Evolutionary conservation across 2,329 filamentous ascomycete genomes (phyloP).

Genomic region (Arthrobotrys entomopaga): DNA sequence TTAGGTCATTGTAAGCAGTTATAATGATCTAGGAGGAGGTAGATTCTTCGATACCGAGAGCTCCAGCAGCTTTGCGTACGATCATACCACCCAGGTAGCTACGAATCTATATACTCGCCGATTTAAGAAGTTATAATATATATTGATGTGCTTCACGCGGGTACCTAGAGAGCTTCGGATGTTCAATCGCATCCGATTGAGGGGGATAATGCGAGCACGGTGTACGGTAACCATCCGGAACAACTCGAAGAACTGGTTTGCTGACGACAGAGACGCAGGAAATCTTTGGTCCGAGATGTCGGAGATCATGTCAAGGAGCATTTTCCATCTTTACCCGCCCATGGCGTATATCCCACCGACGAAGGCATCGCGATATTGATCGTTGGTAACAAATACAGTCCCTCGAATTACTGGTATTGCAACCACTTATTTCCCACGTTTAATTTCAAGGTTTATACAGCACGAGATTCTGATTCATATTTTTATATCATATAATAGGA

Average conservation of each 20-base stretch:
- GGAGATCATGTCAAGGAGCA: conserved; percentile 83
- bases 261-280: conserved; percentile 65
- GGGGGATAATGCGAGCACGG: conserved; percentile 78
- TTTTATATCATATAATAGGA: conserved; percentile 68
- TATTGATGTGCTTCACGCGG: conserved; percentile 13
- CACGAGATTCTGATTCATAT: background rate
- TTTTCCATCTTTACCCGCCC: conserved; percentile 78
- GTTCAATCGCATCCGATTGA: conserved; percentile 83
- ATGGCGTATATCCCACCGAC: conserved; percentile 83
- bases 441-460: background rate
- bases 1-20: conserved; percentile 80
- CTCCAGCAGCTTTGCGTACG: conserved; percentile 86
- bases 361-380: conserved; percentile 80
- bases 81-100: conserved; percentile 85
- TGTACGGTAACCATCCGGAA: conserved; percentile 67
- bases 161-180: conserved; percentile 77
- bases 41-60: conserved; percentile 91
- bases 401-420: conserved; percentile 90
- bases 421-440: background rate
- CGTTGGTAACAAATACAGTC: conserved; percentile 96
- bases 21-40: conserved; percentile 82
- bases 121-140: background rate
- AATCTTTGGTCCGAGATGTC: conserved; percentile 83
- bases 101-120: conserved; percentile 50
- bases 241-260: background rate